Evolutionary conservation across 768 basidiomycete species (phyloP).

Genomic region (Rhizopogon vulgaris): DNA sequence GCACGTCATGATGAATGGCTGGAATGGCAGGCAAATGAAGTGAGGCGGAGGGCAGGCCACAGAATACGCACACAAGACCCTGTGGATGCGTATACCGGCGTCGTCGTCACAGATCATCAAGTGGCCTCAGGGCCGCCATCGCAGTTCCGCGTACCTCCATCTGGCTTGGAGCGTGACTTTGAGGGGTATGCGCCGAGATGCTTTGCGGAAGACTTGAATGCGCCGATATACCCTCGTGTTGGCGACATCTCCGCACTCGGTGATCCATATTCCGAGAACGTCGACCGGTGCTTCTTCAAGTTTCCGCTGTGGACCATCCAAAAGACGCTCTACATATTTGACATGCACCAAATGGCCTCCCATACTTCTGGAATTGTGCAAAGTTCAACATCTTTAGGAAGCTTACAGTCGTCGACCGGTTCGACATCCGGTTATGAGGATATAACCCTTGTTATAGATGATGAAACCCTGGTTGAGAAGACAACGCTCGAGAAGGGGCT

Average conservation of each 20-base stretch:
- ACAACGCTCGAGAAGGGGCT: background rate
- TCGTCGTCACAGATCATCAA: slow-evolving; percentile 6
- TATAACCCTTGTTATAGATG: slow-evolving; percentile 49
- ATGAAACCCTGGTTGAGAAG: slow-evolving; percentile 9
- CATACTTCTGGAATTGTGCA: background rate
- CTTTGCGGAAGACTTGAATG: slow-evolving; percentile 12
- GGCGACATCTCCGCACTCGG: slow-evolving; percentile 56
- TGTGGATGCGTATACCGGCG: slow-evolving; percentile 23
- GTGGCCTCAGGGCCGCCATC: slow-evolving; percentile 7
- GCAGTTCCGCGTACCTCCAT: slow-evolving; percentile 15
- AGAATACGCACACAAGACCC: slow-evolving; percentile 1
- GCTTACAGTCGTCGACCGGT: background rate
- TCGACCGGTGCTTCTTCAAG: slow-evolving; percentile 54
- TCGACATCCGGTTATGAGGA: slow-evolving; percentile 22
- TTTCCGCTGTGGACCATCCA: slow-evolving; percentile 61
- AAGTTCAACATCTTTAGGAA: background rate
- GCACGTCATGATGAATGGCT: slow-evolving; percentile 48
- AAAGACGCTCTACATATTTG: slow-evolving; percentile 60
- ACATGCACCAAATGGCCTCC: slow-evolving; percentile 35
- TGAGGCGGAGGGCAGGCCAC: slow-evolving; percentile 4
- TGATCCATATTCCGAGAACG: slow-evolving; percentile 48
- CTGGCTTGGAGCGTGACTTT: slow-evolving; percentile 27
- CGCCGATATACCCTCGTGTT: slow-evolving; percentile 46
- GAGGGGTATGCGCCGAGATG: slow-evolving; percentile 1
- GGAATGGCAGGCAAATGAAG: slow-evolving; percentile 24